Evolutionary conservation across 2,329 filamentous ascomycete genomes (phyloP), one percentile per base, ranked within the genome.

Genomic region (Trichoderma brevicompactum): DNA sequence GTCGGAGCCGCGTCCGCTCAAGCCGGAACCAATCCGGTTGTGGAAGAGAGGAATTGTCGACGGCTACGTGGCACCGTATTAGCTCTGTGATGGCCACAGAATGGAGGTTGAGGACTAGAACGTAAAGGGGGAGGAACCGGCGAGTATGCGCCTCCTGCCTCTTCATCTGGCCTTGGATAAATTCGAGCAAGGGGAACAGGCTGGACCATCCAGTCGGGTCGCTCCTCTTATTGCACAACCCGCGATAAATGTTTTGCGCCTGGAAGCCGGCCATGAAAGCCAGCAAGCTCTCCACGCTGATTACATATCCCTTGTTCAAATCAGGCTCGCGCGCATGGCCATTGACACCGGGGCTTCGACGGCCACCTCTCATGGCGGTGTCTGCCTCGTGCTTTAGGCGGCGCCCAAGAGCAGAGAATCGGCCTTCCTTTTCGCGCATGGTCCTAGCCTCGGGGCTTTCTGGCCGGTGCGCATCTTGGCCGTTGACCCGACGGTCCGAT

Each of bases 351-450:
- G 75, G 69, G 41, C 65, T 69, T 41, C 68, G 69, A 15, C 69
- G 70, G 0, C 55, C 61, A 12, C 61, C 68, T 49, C 73, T 70
- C 66, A 84, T 78, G 15, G 75, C 79, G 3, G 71, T 56, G 67
- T 87, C 85, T 32, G 83, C 82, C 12, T 80, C 76, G 67, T 86
- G 84, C 76, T 87, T 87, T 17, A 87, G 76, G 61, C 79, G 81
- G 38, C 78, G 81, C 2, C 82, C 85, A 7, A 85, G 70, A 2
- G 68, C 72, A 34, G 73, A 74, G 69, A 80, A 81, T 38, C 71
- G 74, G 12, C 70, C 68, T 23, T 80, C 77, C 48, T 76, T 79
- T 1, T 79, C 74, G 7, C 74, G 73, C 28, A 80, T 70, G 1
- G 69, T 68, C 13, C 65, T 70, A 7, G 68, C 67, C n/a, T 74